phyloP scores from a whole-genome alignment of 2,329 filamentous ascomycete genomes.

The Capronia epimyces region DNA sequence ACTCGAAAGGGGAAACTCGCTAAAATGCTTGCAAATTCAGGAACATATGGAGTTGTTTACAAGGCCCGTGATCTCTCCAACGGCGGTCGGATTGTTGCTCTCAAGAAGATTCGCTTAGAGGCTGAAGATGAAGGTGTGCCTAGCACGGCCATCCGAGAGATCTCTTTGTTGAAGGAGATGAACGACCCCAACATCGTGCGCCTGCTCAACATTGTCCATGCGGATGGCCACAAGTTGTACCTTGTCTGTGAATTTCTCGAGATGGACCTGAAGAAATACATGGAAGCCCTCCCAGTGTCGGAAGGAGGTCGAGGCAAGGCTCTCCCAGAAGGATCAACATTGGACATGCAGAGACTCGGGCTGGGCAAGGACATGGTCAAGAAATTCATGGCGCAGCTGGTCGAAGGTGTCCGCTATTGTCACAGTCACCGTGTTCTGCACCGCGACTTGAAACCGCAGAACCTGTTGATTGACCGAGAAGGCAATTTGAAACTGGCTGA shows the following conservation, averaged over 20 bases:
- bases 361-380: conserved; percentile 77
- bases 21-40: conserved; percentile 45
- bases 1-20: background rate
- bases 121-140: conserved; percentile 92
- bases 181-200: conserved; percentile 83
- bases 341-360: conserved; percentile 61
- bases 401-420: conserved; percentile 79
- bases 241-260: conserved; percentile 90
- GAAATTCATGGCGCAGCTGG: conserved; percentile 87
- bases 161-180: conserved; percentile 92
- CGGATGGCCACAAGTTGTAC: conserved; percentile 90
- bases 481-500: conserved; percentile 87
- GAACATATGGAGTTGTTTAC: conserved; percentile 93
- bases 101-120: conserved; percentile 94
- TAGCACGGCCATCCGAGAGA: conserved; percentile 88
- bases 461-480: conserved; percentile 76
- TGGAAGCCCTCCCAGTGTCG: conserved; percentile 79
- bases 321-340: conserved; percentile 68
- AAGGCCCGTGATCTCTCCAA: conserved; percentile 82
- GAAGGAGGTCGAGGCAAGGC: conserved; percentile 82
- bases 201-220: conserved; percentile 86
- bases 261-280: conserved; percentile 90
- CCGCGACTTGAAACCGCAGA: conserved; percentile 85
- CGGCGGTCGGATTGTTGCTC: conserved; percentile 75
- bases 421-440: conserved; percentile 83